Base-by-base conservation (phyloP, 805 yeast species). In the Pichia sporocuriosa region DNA sequence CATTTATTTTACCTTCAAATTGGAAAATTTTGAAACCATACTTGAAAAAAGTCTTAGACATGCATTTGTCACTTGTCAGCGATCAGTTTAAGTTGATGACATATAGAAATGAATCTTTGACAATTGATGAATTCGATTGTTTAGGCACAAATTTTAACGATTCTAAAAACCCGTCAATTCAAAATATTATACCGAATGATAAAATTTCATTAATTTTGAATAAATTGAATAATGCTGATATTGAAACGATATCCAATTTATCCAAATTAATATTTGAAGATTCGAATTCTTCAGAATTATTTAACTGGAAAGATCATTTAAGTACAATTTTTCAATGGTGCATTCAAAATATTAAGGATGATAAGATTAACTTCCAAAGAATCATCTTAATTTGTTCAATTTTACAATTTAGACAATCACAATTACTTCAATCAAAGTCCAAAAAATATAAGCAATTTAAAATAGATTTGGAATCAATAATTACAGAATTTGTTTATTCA, bases 51-150 rank as follows among this genome's bases (percentile, higher is more conserved):
- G 65, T 65, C 3, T 48, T 67, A 37, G 67, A 65, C 29, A 47
- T 54, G 39, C 49, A 46, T 31, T 58, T 57, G 51, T 63, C 61
- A 32, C 54, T 44, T 33, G 62, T 53, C 40, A 58, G 44, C 20
- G 75, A 73, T 32, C 82, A 77, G 43, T 68, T 79, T 37, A 79
- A 79, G 38, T 54, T 81, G 24, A 73, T 82, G 5, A 72, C 77
- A 38, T 80, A 77, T 52, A 63, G 89, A 54, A 83, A 83, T 56
- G 87, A 82, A 60, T 80, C 87, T 3, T 63, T 83, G 39, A 77
- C 79, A 70, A 66, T 78, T 35, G 77, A 75, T 53, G 63, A 61
- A 34, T 34, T 53, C 4, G 52, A 45, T 34, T 23, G 37, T 7
- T 19, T 33, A 6, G 16, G 25, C 12, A 29, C 47, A 12, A 27